phyloP scores from a whole-genome alignment of 192 early-diverging fungal genomes.

The Backusella liffmaniae region DNA sequence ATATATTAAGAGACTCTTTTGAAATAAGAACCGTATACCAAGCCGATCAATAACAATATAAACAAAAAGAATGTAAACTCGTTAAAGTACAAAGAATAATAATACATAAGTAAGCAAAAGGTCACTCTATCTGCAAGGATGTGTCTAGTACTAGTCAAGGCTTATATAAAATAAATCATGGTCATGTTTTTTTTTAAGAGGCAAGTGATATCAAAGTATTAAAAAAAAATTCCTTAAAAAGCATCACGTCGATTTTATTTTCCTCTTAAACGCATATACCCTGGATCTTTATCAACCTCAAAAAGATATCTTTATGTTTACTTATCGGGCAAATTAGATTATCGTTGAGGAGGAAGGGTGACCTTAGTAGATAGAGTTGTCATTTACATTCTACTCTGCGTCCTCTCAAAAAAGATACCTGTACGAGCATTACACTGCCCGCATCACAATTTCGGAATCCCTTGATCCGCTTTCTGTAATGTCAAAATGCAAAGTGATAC shows the following conservation, averaged over 20 bases:
- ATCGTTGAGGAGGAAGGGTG: not conserved
- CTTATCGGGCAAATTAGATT: not conserved
- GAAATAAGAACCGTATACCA: not conserved
- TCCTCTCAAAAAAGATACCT: not conserved
- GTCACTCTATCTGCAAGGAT: not conserved
- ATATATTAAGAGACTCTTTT: not conserved
- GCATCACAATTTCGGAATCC: not conserved
- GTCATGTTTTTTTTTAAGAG: not conserved
- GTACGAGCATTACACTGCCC: not conserved
- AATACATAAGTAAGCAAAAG: not conserved
- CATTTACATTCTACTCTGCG: not conserved
- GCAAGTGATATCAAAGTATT: not conserved
- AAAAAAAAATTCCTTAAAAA: not conserved
- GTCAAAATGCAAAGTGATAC: slow-evolving; percentile 5
- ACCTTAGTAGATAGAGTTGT: slow-evolving; percentile 1
- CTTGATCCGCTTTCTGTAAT: not conserved
- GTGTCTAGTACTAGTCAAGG: not conserved
- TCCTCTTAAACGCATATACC: not conserved
- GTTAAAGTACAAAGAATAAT: not conserved
- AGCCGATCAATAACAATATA: not conserved
- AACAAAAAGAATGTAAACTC: not conserved
- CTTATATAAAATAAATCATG: not conserved
- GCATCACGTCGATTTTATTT: not conserved
- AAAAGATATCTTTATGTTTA: not conserved
- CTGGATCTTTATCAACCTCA: not conserved